A percentile compares a stretch with the other conserved stretches of the same genome.
Evolutionary conservation across 495 filamentous ascomycete species (phyloP).

Genomic region (Chaetomidium leptoderma): DNA sequence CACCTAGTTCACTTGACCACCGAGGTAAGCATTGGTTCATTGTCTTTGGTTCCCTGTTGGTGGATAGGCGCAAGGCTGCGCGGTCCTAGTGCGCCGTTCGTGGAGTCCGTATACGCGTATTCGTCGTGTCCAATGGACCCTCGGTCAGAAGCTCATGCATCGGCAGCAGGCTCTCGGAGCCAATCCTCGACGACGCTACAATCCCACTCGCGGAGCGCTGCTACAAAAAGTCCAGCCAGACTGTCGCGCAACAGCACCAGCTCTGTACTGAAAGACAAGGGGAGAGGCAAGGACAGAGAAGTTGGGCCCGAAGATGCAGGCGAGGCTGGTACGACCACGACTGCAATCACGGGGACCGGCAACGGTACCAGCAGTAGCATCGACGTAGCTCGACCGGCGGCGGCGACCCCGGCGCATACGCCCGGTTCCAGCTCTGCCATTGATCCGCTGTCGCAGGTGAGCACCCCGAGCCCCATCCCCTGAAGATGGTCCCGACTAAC

Average conservation of each 20-base stretch:
- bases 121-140: background rate
- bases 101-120: slow-evolving; percentile 1
- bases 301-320: slow-evolving; percentile 22
- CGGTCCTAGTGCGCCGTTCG: background rate
- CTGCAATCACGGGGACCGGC: slow-evolving; percentile 9
- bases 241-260: slow-evolving; percentile 21
- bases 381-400: background rate
- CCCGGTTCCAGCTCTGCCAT: slow-evolving; percentile 30
- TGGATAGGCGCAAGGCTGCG: background rate
- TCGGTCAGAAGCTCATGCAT: slow-evolving; percentile 14
- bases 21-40: slow-evolving; percentile 18
- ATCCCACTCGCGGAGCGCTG: slow-evolving; percentile 4
- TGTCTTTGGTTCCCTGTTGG: background rate
- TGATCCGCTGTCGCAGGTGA: slow-evolving; percentile 47
- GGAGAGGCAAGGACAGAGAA: slow-evolving; percentile 15
- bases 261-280: slow-evolving; percentile 11
- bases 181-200: slow-evolving; percentile 16
- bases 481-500: background rate
- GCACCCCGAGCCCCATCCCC: slow-evolving; percentile 5
- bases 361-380: slow-evolving; percentile 9
- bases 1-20: slow-evolving; percentile 17
- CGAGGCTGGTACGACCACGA: slow-evolving; percentile 7
- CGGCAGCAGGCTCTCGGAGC: slow-evolving; percentile 17
- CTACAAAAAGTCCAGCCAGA: slow-evolving; percentile 11
- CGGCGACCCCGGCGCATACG: slow-evolving; percentile 14